A percentile compares a stretch with the other conserved stretches of the same genome.
Evolutionary conservation across 768 basidiomycete genomes (phyloP).

Genomic region (Lanmaoa rubissima): DNA sequence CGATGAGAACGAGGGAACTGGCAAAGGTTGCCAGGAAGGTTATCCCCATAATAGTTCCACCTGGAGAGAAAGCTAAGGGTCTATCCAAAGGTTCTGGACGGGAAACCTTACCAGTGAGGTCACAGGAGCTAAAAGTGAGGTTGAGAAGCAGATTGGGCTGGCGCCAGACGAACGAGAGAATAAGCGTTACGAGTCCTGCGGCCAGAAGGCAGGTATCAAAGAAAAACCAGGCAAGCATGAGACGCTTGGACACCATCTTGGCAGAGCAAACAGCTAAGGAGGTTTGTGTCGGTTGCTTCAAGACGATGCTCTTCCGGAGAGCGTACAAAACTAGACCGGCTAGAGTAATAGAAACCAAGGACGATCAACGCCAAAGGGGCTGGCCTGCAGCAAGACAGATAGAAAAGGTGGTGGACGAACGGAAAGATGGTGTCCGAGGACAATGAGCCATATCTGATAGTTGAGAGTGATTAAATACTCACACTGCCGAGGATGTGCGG

Average conservation of each 20-base stretch:
- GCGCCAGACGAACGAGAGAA: conserved; percentile 71
- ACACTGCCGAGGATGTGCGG: conserved; percentile 1
- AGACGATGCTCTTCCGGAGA: conserved; percentile 51
- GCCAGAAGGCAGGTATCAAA: conserved; percentile 68
- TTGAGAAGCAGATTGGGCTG: conserved; percentile 68
- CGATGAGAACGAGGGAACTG: conserved; percentile 67
- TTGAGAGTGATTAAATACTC: conserved; percentile 13
- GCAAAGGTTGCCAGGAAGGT: conserved; percentile 63
- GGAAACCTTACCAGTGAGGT: conserved; percentile 55
- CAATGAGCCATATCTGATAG: not conserved
- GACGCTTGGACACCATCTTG: conserved; percentile 67
- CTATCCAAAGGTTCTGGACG: not conserved
- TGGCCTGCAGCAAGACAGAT: conserved; percentile 40
- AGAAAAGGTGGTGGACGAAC: conserved; percentile 1
- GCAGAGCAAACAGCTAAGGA: not conserved
- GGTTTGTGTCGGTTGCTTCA: conserved; percentile 14
- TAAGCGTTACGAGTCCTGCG: conserved; percentile 64
- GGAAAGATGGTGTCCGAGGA: not conserved
- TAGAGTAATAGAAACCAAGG: conserved; percentile 42
- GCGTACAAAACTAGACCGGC: conserved; percentile 41
- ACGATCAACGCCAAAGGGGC: conserved; percentile 68
- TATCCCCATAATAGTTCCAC: conserved; percentile 68
- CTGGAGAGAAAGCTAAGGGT: conserved; percentile 37
- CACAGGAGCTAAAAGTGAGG: conserved; percentile 56
- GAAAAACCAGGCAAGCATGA: conserved; percentile 71